phyloP scores from a whole-genome alignment of 352 stramenopile species.

The Pythium dissotocum region DNA sequence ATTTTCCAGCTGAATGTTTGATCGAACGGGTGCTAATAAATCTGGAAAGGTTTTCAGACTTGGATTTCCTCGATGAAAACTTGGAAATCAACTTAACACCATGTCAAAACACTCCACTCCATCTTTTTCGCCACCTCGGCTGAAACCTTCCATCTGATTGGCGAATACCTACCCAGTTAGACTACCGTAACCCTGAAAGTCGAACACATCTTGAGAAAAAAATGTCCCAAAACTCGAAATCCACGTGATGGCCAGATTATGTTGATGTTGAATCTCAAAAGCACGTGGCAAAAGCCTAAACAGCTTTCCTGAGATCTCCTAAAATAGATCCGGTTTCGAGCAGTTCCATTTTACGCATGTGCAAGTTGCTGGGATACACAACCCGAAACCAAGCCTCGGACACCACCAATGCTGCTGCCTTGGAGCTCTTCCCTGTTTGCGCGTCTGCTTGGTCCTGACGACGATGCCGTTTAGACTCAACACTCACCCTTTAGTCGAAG shows the following conservation, averaged over 20 bases:
- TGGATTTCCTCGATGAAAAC: neutral
- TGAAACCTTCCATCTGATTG: neutral
- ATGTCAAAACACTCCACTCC: neutral
- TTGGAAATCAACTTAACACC: neutral
- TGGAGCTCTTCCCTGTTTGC: neutral
- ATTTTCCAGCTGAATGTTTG: neutral
- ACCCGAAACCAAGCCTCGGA: neutral
- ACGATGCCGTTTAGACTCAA: neutral
- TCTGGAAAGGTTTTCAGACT: neutral
- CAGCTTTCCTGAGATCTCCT: neutral
- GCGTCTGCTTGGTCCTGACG: neutral
- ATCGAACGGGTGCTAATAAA: neutral
- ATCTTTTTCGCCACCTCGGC: neutral
- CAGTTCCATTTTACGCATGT: neutral
- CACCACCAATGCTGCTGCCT: no score
- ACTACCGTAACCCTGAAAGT: neutral
- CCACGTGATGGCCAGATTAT: neutral
- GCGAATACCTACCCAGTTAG: neutral
- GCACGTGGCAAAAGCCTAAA: neutral
- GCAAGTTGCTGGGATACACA: neutral
- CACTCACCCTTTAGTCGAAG: neutral
- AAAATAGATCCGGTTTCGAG: neutral
- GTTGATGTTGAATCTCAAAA: neutral
- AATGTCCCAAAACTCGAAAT: slow-evolving; percentile 2
- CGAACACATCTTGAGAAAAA: neutral